Evolutionary conservation across 2,329 filamentous ascomycete species (phyloP).

Genomic region (Fusarium verticillioides): DNA sequence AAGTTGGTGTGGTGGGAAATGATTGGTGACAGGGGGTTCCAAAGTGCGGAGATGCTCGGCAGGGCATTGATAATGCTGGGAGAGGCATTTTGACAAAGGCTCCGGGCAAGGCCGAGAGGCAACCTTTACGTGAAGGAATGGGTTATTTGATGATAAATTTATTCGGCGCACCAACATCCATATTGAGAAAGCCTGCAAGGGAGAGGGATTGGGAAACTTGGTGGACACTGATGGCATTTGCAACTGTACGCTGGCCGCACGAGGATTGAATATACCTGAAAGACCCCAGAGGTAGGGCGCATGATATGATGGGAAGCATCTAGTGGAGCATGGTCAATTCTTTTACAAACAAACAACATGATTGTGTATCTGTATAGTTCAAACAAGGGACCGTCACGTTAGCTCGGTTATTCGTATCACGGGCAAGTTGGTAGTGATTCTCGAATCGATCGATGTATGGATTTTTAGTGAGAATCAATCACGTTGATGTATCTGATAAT

Average conservation of each 20-base stretch:
- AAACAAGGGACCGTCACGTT: not conserved
- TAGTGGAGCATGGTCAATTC: conserved; percentile 2
- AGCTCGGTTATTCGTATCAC: not conserved
- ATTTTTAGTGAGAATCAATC: not conserved
- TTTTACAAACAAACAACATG: not conserved
- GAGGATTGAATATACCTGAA: conserved; percentile 37
- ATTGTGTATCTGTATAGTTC: not conserved
- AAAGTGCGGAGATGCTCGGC: conserved; percentile 16
- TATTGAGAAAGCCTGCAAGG: conserved; percentile 1
- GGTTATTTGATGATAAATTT: conserved; percentile 14
- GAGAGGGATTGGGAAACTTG: conserved; percentile 1
- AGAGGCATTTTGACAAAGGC: conserved; percentile 9
- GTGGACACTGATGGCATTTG: conserved; percentile 13
- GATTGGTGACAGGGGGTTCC: conserved; percentile 12
- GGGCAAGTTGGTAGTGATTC: not conserved
- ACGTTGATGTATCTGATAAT: not conserved
- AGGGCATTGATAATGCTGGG: conserved; percentile 5
- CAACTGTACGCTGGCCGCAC: conserved; percentile 36
- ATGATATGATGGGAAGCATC: conserved; percentile 31
- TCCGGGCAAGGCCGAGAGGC: not conserved
- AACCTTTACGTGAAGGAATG: not conserved
- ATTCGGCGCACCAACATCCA: conserved; percentile 22
- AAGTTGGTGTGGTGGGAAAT: conserved; percentile 25
- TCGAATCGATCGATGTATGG: conserved; percentile 5
- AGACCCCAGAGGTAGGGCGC: conserved; percentile 8